Conservation (phyloP, 1,284 basidiomycete species). For the Microstroma glucosiphilum region DNA sequence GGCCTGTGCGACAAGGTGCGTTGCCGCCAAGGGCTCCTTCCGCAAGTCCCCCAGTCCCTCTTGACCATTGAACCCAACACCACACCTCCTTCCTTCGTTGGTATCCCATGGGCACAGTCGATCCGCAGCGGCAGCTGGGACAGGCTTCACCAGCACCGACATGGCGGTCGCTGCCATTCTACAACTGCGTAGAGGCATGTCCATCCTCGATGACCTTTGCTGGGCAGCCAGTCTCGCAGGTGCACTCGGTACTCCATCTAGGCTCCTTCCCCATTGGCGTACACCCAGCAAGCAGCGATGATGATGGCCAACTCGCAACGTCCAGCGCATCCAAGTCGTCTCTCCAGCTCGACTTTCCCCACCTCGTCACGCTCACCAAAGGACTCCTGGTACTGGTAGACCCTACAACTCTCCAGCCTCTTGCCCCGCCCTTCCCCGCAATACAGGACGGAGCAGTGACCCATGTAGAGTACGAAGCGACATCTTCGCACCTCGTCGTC, state of each 20-base stretch:
- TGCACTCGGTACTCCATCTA: neutral
- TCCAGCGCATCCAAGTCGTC: neutral
- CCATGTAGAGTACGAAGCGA: neutral
- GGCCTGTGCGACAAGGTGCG: too few species aligned
- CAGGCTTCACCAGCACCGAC: neutral
- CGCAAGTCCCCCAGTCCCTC: too few species aligned
- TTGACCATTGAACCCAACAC: too few species aligned
- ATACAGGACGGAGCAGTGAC: neutral
- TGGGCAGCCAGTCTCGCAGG: neutral
- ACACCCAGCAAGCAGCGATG: neutral
- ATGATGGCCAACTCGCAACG: neutral
- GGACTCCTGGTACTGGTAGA: neutral
- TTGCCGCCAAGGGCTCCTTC: too few species aligned
- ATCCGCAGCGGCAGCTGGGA: too few species aligned
- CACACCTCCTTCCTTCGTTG: too few species aligned
- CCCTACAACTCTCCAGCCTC: neutral
- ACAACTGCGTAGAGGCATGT: neutral
- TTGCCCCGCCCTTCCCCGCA: neutral
- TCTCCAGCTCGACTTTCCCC: neutral
- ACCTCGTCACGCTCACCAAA: neutral
- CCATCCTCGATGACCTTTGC: neutral
- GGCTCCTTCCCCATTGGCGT: neutral
- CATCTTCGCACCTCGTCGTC: neutral
- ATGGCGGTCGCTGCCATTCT: conserved; percentile 4
- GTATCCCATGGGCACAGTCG: too few species aligned